Percentiles rank a stretch among this genome's conserved stretches.
These are phyloP conservation scores for Phytophthora nicotianae DNA, from an alignment of 352 stramenopile genomes.

Conservation along the genomic window DNA sequence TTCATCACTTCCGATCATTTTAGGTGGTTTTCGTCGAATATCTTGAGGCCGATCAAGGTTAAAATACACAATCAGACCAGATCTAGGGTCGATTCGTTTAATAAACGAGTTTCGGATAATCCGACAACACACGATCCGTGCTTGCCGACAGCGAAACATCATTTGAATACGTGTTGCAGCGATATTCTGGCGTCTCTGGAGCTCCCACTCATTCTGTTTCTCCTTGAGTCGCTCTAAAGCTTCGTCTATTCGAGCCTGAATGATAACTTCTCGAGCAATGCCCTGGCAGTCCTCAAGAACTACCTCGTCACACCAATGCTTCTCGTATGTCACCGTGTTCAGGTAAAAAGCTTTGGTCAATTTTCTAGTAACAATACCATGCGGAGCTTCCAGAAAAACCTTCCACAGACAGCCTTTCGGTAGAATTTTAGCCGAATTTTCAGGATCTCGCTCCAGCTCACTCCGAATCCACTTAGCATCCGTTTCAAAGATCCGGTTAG, in stretches of 20 bases:
- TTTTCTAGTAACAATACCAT: constrained; percentile 38
- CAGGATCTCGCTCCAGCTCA: constrained; percentile 45
- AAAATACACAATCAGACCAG: constrained; percentile 63
- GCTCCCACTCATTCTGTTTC: constrained; percentile 38
- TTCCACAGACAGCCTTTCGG: constrained; percentile 61
- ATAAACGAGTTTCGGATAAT: constrained; percentile 61
- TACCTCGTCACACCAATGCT: constrained; percentile 71
- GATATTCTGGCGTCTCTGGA: constrained; percentile 38
- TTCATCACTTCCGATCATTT: constrained; percentile 59
- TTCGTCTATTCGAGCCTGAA: constrained; percentile 55
- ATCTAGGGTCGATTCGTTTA: constrained; percentile 63
- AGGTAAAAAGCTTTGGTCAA: constrained; percentile 75
- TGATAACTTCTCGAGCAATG: constrained; percentile 66
- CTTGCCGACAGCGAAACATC: constrained; percentile 63
- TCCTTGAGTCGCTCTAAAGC: constrained; percentile 37
- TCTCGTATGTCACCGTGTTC: constrained; percentile 66
- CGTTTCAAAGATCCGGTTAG: constrained; percentile 58
- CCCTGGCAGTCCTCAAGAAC: constrained; percentile 67
- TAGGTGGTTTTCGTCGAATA: constrained; percentile 40
- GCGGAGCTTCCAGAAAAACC: constrained; percentile 57
- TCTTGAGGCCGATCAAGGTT: constrained; percentile 51
- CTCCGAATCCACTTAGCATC: constrained; percentile 53
- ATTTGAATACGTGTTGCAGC: constrained; percentile 67
- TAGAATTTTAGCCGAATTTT: constrained; percentile 27
- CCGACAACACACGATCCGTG: constrained; percentile 42